A percentile compares a stretch with the other conserved stretches of the same genome.
Conservation (phyloP, 352 stramenopile species). For the Phytophthora pisi region DNA sequence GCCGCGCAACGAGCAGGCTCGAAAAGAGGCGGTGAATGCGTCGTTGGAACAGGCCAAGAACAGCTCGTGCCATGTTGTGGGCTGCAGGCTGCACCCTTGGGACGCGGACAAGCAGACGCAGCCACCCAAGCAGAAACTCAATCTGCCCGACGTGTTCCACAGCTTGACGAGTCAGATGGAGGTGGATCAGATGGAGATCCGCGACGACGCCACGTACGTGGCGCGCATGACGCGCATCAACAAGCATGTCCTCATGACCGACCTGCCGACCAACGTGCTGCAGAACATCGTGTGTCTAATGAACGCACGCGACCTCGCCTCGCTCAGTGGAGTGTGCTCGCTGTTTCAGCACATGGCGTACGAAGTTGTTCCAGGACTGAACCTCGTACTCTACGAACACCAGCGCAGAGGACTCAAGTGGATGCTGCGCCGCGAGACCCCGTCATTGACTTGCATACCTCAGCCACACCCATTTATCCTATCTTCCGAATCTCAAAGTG, state of each 20-base stretch:
- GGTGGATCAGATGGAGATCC: slow-evolving; percentile 70
- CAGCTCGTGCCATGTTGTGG: slow-evolving; percentile 71
- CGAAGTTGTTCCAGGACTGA: slow-evolving; percentile 79
- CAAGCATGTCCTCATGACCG: slow-evolving; percentile 57
- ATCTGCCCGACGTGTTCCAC: slow-evolving; percentile 73
- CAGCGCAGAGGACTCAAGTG: slow-evolving; percentile 79
- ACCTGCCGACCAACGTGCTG: slow-evolving; percentile 64
- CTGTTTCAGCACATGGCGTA: slow-evolving; percentile 85
- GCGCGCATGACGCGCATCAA: slow-evolving; percentile 45
- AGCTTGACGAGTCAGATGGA: slow-evolving; percentile 64
- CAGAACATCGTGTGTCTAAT: slow-evolving; percentile 68
- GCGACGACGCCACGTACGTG: slow-evolving; percentile 68
- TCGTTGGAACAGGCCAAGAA: slow-evolving; percentile 40
- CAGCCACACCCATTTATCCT: slow-evolving; percentile 61
- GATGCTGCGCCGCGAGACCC: slow-evolving; percentile 76
- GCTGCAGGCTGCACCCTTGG: slow-evolving; percentile 57
- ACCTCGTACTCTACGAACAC: slow-evolving; percentile 77
- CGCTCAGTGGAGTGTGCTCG: slow-evolving; percentile 65
- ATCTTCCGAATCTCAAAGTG: slow-evolving; percentile 16
- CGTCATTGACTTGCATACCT: slow-evolving; percentile 35
- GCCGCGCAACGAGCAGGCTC: slow-evolving; percentile 17
- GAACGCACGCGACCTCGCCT: slow-evolving; percentile 61
- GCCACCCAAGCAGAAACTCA: slow-evolving; percentile 36
- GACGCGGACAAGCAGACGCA: slow-evolving; percentile 6
- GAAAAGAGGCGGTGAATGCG: slow-evolving; percentile 14